Conservation (phyloP, 108 stramenopile species). For the Licmophora abbreviata region DNA sequence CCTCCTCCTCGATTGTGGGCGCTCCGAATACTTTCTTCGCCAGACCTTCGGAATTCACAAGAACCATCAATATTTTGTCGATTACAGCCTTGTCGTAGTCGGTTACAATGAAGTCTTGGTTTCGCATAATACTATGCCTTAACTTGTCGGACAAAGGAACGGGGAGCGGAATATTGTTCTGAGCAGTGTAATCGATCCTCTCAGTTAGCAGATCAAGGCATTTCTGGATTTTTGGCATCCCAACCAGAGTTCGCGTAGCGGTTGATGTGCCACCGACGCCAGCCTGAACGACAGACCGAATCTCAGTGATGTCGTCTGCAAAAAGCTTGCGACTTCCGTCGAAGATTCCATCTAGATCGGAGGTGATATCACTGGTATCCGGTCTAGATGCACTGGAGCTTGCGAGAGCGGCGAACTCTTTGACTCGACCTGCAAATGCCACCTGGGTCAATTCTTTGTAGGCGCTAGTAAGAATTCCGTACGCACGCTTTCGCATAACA, state of each 20-base stretch:
- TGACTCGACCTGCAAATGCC: slow-evolving; percentile 77
- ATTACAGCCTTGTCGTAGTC: slow-evolving; percentile 87
- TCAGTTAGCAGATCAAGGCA: slow-evolving; percentile 92
- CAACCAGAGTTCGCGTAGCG: slow-evolving; percentile 47
- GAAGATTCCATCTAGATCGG: slow-evolving; percentile 53
- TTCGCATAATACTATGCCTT: slow-evolving; percentile 61
- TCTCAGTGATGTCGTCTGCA: slow-evolving; percentile 72
- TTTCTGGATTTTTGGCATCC: slow-evolving; percentile 73
- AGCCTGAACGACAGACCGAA: slow-evolving; percentile 55
- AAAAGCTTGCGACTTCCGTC: slow-evolving; percentile 62
- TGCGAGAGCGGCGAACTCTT: slow-evolving; percentile 63
- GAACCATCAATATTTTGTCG: slow-evolving; percentile 89
- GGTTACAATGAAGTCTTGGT: slow-evolving; percentile 68
- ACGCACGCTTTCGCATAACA: slow-evolving; percentile 91
- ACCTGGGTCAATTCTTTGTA: slow-evolving; percentile 80
- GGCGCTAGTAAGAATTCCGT: slow-evolving; percentile 51
- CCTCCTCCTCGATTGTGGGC: slow-evolving; percentile 51
- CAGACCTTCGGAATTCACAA: slow-evolving; percentile 85
- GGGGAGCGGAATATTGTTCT: slow-evolving; percentile 88
- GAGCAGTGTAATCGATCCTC: slow-evolving; percentile 91
- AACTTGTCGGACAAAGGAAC: slow-evolving; percentile 84
- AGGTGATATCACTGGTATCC: slow-evolving; percentile 40
- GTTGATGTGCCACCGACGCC: slow-evolving; percentile 13
- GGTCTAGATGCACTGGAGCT: slow-evolving; percentile 3
- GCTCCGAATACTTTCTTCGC: slow-evolving; percentile 42